These are phyloP conservation scores for Singerocomus rubriflavus DNA, from an alignment of 1,284 basidiomycete species.

Conservation along the genomic window DNA sequence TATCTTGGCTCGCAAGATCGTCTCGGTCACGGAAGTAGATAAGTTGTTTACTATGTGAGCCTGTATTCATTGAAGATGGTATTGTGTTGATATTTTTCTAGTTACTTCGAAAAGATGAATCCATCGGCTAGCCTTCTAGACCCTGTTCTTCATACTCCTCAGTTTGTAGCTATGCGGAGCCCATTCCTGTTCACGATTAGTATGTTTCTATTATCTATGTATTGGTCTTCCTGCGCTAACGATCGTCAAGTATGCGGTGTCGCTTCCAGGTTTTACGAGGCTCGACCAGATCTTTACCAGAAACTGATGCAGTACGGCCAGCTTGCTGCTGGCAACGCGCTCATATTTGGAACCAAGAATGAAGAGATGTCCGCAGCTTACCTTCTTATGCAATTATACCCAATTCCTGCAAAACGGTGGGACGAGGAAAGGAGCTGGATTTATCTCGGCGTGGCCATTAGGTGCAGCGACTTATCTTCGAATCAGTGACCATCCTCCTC, in stretches of 20 bases:
- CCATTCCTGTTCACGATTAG: constrained; percentile 81
- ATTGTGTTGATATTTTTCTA: constrained; percentile 28
- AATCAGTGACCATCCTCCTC: neutral
- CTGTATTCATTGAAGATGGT: neutral
- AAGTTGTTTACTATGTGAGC: constrained; percentile 75
- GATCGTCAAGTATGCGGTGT: constrained; percentile 64
- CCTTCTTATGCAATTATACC: constrained; percentile 70
- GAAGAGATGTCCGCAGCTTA: constrained; percentile 75
- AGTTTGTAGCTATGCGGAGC: constrained; percentile 65
- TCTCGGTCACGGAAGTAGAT: constrained; percentile 71
- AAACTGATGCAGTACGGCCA: constrained; percentile 71
- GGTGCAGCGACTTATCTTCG: constrained; percentile 38
- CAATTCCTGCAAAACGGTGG: constrained; percentile 69
- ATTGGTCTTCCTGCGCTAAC: constrained; percentile 1
- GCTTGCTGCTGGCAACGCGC: constrained; percentile 65
- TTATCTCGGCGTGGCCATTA: constrained; percentile 75
- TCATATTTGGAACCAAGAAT: constrained; percentile 70
- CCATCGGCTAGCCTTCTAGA: constrained; percentile 68
- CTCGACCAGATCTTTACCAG: constrained; percentile 63
- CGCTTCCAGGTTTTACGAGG: constrained; percentile 67
- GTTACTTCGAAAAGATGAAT: constrained; percentile 77
- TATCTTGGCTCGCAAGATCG: constrained; percentile 67
- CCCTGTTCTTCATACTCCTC: constrained; percentile 71
- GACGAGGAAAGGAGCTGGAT: constrained; percentile 79
- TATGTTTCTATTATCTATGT: constrained; percentile 41